A percentile compares a stretch with the other conserved stretches of the same genome.
These are phyloP conservation scores for Torulaspora quercuum DNA, from an alignment of 805 yeast species.

Conservation along the genomic window DNA sequence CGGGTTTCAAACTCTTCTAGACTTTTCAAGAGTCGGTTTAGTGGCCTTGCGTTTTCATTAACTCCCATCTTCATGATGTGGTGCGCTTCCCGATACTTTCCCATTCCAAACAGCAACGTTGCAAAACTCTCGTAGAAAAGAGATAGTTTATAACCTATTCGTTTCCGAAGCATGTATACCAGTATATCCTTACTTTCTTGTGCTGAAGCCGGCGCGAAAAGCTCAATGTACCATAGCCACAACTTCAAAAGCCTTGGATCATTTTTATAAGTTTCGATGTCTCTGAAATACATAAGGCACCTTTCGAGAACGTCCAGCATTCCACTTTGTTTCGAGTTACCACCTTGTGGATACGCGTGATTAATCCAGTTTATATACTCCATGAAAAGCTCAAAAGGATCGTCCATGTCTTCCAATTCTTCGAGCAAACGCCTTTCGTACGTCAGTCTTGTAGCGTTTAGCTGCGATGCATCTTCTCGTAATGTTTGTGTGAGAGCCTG, in stretches of 20 bases:
- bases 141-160: conserved; percentile 66
- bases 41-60: conserved; percentile 61
- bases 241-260: conserved; percentile 76
- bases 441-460: conserved; percentile 31
- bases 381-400: conserved; percentile 74
- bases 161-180: conserved; percentile 63
- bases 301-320: conserved; percentile 62
- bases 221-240: conserved; percentile 73
- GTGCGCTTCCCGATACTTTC: conserved; percentile 17
- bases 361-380: conserved; percentile 74
- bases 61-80: conserved; percentile 36
- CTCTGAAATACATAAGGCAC: conserved; percentile 66
- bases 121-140: conserved; percentile 80
- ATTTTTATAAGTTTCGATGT: conserved; percentile 63
- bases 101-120: conserved; percentile 27
- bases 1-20: conserved; percentile 16
- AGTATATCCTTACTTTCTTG: conserved; percentile 71
- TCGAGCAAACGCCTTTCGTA: conserved; percentile 49
- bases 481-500: conserved; percentile 47
- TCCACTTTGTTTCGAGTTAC: conserved; percentile 58
- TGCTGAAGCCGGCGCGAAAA: conserved; percentile 39
- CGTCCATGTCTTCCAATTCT: conserved; percentile 63
- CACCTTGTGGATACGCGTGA: conserved; percentile 59
- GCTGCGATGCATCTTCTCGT: conserved; percentile 18
- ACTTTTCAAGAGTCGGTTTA: conserved; percentile 38